phyloP scores from a whole-genome alignment of 164 flowering plant genomes.

The Kingdonia uniflora region DNA sequence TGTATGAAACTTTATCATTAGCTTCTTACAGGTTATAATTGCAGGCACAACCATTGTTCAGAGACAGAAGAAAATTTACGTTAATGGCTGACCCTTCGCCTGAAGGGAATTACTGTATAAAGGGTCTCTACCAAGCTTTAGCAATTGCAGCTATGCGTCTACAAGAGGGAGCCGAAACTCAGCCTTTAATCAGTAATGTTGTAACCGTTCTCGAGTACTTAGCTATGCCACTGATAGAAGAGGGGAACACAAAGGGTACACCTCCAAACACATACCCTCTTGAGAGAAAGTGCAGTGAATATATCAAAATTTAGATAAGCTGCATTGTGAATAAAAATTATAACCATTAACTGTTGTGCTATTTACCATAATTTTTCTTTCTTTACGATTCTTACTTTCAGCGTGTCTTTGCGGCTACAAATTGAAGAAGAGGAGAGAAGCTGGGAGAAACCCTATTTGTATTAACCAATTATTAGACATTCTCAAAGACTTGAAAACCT shows the following conservation, averaged over 20 bases:
- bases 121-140: conserved; percentile 65
- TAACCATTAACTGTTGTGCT: no score
- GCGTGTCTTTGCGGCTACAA: neutral
- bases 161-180: conserved; percentile 51
- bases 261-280: neutral
- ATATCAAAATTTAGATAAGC: conserved; percentile 1
- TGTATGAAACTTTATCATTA: neutral
- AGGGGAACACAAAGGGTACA: neutral
- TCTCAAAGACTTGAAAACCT: neutral
- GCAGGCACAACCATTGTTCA: conserved; percentile 68
- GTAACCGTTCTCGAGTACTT: conserved; percentile 53
- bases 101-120: conserved; percentile 40
- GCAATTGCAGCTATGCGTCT: conserved; percentile 83
- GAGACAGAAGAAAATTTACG: conserved; percentile 46
- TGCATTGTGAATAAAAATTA: neutral
- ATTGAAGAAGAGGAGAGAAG: neutral
- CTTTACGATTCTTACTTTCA: no score
- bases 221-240: conserved; percentile 8
- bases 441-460: neutral
- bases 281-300: neutral
- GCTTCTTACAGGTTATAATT: neutral
- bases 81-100: conserved; percentile 65
- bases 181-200: conserved; percentile 62
- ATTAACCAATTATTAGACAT: neutral
- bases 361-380: no score